Conservation (phyloP, 306 rosid species). For the Prunus dulcis region DNA sequence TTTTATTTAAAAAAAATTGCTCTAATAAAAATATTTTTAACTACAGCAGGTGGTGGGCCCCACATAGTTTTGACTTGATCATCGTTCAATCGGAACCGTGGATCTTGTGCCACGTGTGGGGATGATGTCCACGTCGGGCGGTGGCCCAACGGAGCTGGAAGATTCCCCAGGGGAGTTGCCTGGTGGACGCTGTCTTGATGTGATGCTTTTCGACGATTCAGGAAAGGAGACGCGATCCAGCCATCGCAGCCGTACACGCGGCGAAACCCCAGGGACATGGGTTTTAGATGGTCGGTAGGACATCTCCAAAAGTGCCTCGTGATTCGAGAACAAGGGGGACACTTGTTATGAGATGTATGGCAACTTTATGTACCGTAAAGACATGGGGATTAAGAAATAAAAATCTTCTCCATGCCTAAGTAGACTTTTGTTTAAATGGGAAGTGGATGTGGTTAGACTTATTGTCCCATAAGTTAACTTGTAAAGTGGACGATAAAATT, state of each 20-base stretch:
- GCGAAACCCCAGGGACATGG: background rate
- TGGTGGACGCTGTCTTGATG: conserved; percentile 25
- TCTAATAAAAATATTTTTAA: background rate
- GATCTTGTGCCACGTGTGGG: conserved; percentile 29
- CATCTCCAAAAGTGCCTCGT: conserved; percentile 12
- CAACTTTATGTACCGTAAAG: background rate
- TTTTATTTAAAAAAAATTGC: background rate
- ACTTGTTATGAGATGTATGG: background rate
- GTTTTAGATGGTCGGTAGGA: conserved; percentile 25
- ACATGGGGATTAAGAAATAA: background rate
- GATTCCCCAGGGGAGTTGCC: conserved; percentile 30
- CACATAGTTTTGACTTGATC: background rate
- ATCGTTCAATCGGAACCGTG: background rate
- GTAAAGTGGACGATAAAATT: no score
- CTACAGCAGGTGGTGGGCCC: background rate
- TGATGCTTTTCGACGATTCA: conserved; percentile 1
- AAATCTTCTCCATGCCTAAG: background rate
- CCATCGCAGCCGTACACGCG: conserved; percentile 37
- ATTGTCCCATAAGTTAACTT: no score
- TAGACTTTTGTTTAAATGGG: no score
- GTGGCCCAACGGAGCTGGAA: conserved; percentile 25
- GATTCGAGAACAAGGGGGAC: background rate
- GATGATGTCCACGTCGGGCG: conserved; percentile 14
- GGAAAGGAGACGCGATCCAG: background rate
- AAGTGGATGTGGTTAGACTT: no score